Evolutionary conservation across 2,329 filamentous ascomycete species (phyloP).

Genomic region (Trichoderma pleuroti): DNA sequence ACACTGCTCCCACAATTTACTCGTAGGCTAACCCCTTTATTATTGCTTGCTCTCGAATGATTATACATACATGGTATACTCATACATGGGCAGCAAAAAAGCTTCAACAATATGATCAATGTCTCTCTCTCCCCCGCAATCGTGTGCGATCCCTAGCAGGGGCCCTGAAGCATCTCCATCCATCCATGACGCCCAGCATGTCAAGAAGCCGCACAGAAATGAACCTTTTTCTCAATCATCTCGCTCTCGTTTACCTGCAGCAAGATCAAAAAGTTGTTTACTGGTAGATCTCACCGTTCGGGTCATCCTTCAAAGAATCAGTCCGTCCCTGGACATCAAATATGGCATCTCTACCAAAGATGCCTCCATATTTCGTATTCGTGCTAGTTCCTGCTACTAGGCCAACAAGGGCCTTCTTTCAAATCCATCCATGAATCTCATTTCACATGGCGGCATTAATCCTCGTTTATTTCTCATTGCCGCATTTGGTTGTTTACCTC

Average conservation of each 20-base stretch:
- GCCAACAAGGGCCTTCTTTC: not conserved
- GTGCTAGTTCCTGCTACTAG: not conserved
- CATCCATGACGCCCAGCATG: not conserved
- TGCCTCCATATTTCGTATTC: not conserved
- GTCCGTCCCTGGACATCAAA: not conserved
- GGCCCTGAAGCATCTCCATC: not conserved
- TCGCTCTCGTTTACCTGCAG: not conserved
- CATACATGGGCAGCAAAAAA: not conserved
- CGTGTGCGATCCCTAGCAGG: not conserved
- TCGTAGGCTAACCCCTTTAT: conserved; percentile 4
- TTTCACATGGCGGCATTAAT: not conserved
- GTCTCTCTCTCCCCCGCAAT: not conserved
- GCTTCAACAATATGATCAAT: not conserved
- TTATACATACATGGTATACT: not conserved
- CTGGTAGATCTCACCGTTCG: not conserved
- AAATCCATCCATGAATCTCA: not conserved
- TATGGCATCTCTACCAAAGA: not conserved
- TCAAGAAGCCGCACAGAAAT: not conserved
- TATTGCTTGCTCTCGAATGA: not conserved
- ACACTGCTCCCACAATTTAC: not conserved
- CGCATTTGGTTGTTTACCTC: not conserved
- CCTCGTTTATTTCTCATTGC: not conserved
- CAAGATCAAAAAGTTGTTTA: not conserved
- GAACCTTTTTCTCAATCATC: not conserved
- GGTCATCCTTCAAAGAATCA: not conserved